A percentile compares a stretch with the other conserved stretches of the same genome.
phyloP scores from a whole-genome alignment of 2,329 filamentous ascomycete genomes.

The Paraconiothyrium sp. region DNA sequence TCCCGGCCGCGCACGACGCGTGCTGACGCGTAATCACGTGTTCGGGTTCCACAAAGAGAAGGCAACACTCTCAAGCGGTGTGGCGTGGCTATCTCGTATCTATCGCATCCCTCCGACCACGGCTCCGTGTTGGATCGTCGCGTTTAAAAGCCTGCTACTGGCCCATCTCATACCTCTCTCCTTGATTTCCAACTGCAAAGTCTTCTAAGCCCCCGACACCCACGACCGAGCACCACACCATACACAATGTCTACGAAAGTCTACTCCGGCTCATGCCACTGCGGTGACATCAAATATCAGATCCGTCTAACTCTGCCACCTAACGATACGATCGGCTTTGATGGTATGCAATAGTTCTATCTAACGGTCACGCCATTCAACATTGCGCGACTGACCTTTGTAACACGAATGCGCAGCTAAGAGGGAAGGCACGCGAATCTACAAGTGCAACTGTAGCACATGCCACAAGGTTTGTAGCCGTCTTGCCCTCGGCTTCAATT shows the following conservation, averaged over 20 bases:
- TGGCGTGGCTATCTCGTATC: not conserved
- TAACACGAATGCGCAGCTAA: not conserved
- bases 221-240: no score
- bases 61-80: not conserved
- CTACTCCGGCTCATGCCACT: conserved; percentile 59
- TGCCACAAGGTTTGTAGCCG: conserved; percentile 54
- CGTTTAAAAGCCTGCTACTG: not conserved
- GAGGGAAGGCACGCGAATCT: conserved; percentile 38
- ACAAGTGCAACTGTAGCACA: conserved; percentile 61
- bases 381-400: not conserved
- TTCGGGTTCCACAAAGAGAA: not conserved
- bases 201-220: no score
- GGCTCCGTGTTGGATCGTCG: not conserved
- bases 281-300: conserved; percentile 56
- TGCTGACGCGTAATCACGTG: conserved; percentile 1
- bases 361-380: not conserved
- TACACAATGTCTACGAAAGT: conserved; percentile 33
- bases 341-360: conserved; percentile 4
- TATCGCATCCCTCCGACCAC: not conserved
- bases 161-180: not conserved
- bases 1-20: conserved; percentile 10
- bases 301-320: conserved; percentile 56
- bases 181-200: no score
- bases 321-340: conserved; percentile 15
- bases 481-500: not conserved